These are phyloP conservation scores for Talaromyces piceae DNA, from an alignment of 2,329 filamentous ascomycete genomes.

Conservation along the genomic window DNA sequence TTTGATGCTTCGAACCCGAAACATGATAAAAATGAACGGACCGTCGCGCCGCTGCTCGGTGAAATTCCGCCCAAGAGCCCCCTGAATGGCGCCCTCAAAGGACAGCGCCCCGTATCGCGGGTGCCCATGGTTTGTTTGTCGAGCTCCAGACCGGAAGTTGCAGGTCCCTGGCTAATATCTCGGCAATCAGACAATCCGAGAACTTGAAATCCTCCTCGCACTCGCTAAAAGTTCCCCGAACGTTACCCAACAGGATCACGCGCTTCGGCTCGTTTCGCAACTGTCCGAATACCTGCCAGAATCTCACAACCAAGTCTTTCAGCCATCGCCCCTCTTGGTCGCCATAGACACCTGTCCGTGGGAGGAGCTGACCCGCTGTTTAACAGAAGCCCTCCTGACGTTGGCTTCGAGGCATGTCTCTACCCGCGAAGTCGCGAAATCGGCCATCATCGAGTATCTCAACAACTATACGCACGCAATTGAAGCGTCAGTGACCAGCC, in stretches of 20 bases:
- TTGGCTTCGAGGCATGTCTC: constrained; percentile 66
- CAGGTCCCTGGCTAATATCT: constrained; percentile 15
- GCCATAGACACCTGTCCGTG: constrained; percentile 81
- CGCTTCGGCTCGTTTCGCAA: constrained; percentile 69
- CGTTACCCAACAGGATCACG: constrained; percentile 62
- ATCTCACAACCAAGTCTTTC: constrained; percentile 70
- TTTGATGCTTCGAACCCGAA: constrained; percentile 30
- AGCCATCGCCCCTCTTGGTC: constrained; percentile 72
- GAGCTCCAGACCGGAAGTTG: background rate
- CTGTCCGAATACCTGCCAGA: constrained; percentile 80
- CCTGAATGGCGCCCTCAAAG: constrained; percentile 30
- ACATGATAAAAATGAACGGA: constrained; percentile 21
- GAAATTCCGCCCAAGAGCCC: constrained; percentile 20
- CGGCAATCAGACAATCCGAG: constrained; percentile 62
- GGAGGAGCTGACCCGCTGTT: constrained; percentile 70
- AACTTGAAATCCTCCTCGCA: constrained; percentile 85
- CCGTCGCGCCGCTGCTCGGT: constrained; percentile 28
- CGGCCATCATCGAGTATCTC: constrained; percentile 65
- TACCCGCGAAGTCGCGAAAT: constrained; percentile 58
- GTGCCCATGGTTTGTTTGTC: constrained; percentile 30
- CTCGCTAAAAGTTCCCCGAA: constrained; percentile 82
- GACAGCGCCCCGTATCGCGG: constrained; percentile 30
- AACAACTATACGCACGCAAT: constrained; percentile 60
- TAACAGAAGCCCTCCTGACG: constrained; percentile 73
- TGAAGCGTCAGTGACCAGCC: constrained; percentile 46